Evolutionary conservation across 768 basidiomycete genomes (phyloP), one percentile per base, ranked within the genome.

Genomic region (Agaricus blazei): DNA sequence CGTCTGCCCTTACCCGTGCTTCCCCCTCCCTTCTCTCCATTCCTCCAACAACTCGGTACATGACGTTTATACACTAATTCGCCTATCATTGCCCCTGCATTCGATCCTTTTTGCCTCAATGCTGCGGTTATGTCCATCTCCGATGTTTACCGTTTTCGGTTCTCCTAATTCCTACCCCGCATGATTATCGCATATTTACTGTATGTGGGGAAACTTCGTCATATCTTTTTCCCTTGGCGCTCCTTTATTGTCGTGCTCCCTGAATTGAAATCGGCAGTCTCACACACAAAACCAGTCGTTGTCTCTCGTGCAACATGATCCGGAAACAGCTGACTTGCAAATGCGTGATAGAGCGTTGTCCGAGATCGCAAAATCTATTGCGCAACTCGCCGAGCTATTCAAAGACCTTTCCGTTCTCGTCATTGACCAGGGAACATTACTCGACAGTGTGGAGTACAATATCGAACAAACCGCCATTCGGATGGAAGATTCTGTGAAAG

Each of bases 371-470:
- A 86, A 88, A 61, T 93, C 89, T 23, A 99, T 99, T 62, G 83
- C 89, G 41, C 83, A 84, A 43, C 79, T 99, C 28, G 95, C 95
- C 1, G 96, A 96, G 64, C 80, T 99, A 49, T 99, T 99, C 80
- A 93, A 96, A 64, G 97, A 99, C 67, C 77, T 99, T 45, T 90
- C 89, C 12, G 80, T 81, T 36, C 82, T 99, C 53, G 93, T 99
- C 57, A 98, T 98, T 59, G 97, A 98, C 71, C 97, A 99, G 65
- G 97, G 97, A 28, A 98, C 96, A 28, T 81, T 99, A 31, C 79
- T 98, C 53, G 97, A 98, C 71, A 93, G 92, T 37, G 82, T 98
- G 54, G 97, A 99, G 70, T 99, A 93, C 72, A 99, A 99, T 67
- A 90, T 99, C 51, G 93, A 98, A 69, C 87, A 90, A 68, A 91